Evolutionary conservation across 345 rosid genomes (phyloP).

Genomic region (Rhizophora mangle): DNA sequence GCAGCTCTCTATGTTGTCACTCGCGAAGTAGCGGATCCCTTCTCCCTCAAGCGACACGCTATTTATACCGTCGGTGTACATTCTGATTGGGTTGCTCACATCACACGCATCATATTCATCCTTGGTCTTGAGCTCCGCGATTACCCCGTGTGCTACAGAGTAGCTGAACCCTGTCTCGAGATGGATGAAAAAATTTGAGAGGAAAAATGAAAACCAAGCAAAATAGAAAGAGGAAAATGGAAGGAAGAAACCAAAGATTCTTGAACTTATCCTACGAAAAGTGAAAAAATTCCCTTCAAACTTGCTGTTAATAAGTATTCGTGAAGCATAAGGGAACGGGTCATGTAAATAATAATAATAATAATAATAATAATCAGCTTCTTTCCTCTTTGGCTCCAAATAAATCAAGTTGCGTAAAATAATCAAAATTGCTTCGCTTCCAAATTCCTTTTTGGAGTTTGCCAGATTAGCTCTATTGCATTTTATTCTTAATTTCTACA

Average conservation of each 20-base stretch:
- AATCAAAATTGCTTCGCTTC: background rate
- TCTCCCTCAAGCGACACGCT: slow-evolving; percentile 32
- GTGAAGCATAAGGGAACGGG: no score
- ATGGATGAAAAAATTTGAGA: background rate
- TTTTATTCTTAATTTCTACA: no score
- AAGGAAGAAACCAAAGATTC: background rate
- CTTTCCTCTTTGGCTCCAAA: background rate
- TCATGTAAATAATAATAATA: no score
- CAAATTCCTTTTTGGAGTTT: background rate
- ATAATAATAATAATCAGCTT: no score
- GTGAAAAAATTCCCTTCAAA: background rate
- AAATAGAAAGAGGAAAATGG: background rate
- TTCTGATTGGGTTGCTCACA: slow-evolving; percentile 46
- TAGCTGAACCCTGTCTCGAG: slow-evolving; percentile 48
- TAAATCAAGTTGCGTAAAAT: background rate
- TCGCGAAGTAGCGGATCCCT: slow-evolving; percentile 57
- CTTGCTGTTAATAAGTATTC: background rate
- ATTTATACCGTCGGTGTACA: slow-evolving; percentile 45
- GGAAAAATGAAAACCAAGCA: background rate
- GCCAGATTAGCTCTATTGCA: no score
- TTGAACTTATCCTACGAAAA: background rate
- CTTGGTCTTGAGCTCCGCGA: slow-evolving; percentile 46
- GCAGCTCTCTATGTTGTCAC: slow-evolving; percentile 43
- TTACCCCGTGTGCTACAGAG: slow-evolving; percentile 44
- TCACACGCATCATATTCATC: slow-evolving; percentile 56